These are phyloP conservation scores for Flaveria linearis DNA, from an alignment of 129 eudicot species.

Conservation along the genomic window DNA sequence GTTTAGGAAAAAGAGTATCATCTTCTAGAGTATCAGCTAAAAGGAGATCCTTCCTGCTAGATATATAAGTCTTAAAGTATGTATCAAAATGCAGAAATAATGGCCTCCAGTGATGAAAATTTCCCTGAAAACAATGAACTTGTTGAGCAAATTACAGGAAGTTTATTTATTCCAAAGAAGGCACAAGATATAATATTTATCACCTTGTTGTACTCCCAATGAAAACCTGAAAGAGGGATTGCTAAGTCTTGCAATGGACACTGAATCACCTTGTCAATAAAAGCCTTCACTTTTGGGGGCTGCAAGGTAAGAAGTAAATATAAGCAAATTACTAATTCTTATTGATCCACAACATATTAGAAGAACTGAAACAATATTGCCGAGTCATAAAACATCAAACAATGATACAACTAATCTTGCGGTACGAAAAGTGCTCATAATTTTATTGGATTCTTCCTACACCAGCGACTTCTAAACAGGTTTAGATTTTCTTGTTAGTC, in stretches of 20 bases:
- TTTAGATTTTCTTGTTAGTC: conserved; percentile 6
- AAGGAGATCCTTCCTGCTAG: conserved; percentile 79
- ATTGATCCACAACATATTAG: background rate
- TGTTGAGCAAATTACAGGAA: conserved; percentile 19
- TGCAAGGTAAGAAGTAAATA: conserved; percentile 38
- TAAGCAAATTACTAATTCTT: conserved; percentile 11
- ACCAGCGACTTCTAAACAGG: background rate
- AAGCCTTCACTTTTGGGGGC: conserved; percentile 85
- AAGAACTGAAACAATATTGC: background rate
- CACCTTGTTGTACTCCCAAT: conserved; percentile 96
- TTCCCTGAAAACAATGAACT: conserved; percentile 63
- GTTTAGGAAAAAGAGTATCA: conserved; percentile 69
- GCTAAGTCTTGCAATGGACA: conserved; percentile 94
- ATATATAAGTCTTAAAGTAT: conserved; percentile 79
- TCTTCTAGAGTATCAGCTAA: conserved; percentile 65
- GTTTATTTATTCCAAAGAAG: background rate
- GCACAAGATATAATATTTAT: conserved; percentile 11
- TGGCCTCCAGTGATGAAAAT: conserved; percentile 98
- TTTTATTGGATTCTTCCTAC: background rate
- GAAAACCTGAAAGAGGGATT: conserved; percentile 91
- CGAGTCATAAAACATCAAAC: conserved; percentile 15
- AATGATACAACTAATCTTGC: background rate
- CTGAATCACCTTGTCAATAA: conserved; percentile 85
- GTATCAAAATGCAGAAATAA: conserved; percentile 91
- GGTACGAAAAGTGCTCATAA: background rate